Evolutionary conservation across 1,139 yeast genomes (phyloP).

Genomic region (Yamadazyma triangularis): DNA sequence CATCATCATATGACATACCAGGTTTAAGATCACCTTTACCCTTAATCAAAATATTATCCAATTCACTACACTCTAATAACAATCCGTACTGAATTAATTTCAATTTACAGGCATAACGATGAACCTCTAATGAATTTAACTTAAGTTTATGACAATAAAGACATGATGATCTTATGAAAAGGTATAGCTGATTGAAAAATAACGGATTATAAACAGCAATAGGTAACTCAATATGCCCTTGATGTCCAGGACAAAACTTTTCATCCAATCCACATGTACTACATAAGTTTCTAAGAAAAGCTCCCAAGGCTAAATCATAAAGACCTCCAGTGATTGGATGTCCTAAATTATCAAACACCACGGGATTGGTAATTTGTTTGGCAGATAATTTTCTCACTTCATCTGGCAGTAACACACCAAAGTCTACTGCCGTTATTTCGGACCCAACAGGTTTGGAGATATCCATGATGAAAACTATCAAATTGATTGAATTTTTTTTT

Average conservation of each 20-base stretch:
- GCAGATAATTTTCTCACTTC: constrained; percentile 88
- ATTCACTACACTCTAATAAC: constrained; percentile 66
- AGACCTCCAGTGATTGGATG: constrained; percentile 94
- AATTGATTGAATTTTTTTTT: too few relatives aligned
- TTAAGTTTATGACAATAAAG: constrained; percentile 86
- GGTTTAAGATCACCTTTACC: constrained; percentile 25
- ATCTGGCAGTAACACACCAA: constrained; percentile 75
- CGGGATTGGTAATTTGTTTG: constrained; percentile 91
- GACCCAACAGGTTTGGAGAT: constrained; percentile 95
- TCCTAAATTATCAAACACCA: constrained; percentile 90
- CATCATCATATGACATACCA: constrained; percentile 30
- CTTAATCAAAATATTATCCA: constrained; percentile 56
- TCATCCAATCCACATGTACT: constrained; percentile 96
- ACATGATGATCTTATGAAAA: constrained; percentile 80
- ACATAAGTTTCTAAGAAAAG: constrained; percentile 83
- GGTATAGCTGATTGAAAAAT: constrained; percentile 86
- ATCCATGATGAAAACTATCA: constrained; percentile 67
- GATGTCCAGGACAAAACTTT: constrained; percentile 95
- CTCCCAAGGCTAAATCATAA: constrained; percentile 92
- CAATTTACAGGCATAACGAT: constrained; percentile 74
- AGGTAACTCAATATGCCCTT: constrained; percentile 96
- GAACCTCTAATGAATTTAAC: constrained; percentile 63
- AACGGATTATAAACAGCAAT: constrained; percentile 93
- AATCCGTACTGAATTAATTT: constrained; percentile 84
- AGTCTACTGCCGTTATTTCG: constrained; percentile 88